These are phyloP conservation scores for Marasmius oreades DNA, from an alignment of 1,284 basidiomycete genomes.

Conservation along the genomic window DNA sequence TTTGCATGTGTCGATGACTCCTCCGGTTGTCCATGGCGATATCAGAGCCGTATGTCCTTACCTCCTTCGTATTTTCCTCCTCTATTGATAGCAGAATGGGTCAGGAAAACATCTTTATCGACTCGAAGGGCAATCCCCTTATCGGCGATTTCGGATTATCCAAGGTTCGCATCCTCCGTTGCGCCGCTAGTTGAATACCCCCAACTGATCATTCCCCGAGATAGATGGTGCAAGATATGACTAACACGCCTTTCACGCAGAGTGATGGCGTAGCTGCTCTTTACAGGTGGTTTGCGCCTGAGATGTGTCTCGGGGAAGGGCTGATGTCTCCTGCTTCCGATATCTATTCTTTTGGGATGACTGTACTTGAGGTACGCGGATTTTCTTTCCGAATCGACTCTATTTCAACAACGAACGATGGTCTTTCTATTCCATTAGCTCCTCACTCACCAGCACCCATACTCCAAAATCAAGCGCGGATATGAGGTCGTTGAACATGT, in stretches of 20 bases:
- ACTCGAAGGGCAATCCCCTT: background rate
- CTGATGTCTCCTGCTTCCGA: slow-evolving; percentile 46
- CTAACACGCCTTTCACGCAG: slow-evolving; percentile 49
- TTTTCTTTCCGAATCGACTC: background rate
- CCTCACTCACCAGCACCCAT: slow-evolving; percentile 15
- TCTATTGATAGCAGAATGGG: background rate
- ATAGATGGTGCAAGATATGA: slow-evolving; percentile 53
- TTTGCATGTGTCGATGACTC: slow-evolving; percentile 40
- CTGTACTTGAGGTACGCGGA: slow-evolving; percentile 36
- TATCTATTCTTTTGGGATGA: slow-evolving; percentile 42
- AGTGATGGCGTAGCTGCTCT: slow-evolving; percentile 29
- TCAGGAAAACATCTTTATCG: slow-evolving; percentile 3
- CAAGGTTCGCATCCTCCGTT: background rate
- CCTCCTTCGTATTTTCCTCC: slow-evolving; percentile 21
- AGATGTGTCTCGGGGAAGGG: slow-evolving; percentile 43
- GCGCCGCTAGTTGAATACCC: background rate
- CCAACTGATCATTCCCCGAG: background rate
- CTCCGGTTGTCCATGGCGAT: slow-evolving; percentile 51
- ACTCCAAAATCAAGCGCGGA: slow-evolving; percentile 14
- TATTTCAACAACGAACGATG: background rate
- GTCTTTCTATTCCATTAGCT: slow-evolving; percentile 2
- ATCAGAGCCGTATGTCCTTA: slow-evolving; percentile 32
- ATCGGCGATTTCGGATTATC: slow-evolving; percentile 3
- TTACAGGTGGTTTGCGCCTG: slow-evolving; percentile 50
- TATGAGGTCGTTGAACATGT: slow-evolving; percentile 13